Evolutionary conservation across 306 rosid species (phyloP).

Genomic region (Trichosanthes cucumerina): DNA sequence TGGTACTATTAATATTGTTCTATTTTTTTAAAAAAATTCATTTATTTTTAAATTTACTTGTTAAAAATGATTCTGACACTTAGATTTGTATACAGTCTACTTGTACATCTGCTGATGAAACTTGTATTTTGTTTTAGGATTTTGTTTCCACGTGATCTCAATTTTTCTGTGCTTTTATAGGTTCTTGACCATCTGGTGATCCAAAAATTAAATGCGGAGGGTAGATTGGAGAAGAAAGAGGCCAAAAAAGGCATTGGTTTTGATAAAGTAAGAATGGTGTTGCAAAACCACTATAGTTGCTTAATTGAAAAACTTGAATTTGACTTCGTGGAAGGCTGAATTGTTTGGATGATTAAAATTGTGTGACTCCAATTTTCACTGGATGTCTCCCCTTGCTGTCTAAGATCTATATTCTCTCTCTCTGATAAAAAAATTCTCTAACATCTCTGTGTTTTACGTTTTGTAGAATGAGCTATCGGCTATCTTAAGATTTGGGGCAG

Average conservation of each 20-base stretch:
- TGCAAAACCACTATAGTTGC: background rate
- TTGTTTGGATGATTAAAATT: background rate
- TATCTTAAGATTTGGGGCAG: conserved; percentile 96
- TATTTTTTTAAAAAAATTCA: background rate
- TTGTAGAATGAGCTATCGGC: conserved; percentile 93
- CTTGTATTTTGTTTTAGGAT: conserved; percentile 1
- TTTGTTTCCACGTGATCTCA: conserved; percentile 12
- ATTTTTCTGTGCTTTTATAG: conserved; percentile 35
- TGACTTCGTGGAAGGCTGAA: background rate
- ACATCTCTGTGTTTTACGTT: background rate
- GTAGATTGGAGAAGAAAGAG: conserved; percentile 96
- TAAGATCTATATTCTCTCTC: background rate
- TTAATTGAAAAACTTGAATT: background rate
- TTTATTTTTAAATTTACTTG: background rate
- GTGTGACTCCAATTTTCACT: background rate
- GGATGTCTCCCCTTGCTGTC: background rate
- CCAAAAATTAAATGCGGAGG: conserved; percentile 97
- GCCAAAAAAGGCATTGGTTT: conserved; percentile 74
- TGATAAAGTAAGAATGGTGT: conserved; percentile 69
- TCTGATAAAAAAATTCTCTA: background rate
- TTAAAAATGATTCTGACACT: background rate
- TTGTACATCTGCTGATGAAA: background rate
- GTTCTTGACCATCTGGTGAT: conserved; percentile 99
- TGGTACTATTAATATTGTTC: conserved; percentile 37
- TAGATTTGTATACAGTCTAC: background rate